Evolutionary conservation across 2,329 filamentous ascomycete genomes (phyloP), one percentile per base, ranked within the genome.

Genomic region (Sclerotinia trifoliorum): DNA sequence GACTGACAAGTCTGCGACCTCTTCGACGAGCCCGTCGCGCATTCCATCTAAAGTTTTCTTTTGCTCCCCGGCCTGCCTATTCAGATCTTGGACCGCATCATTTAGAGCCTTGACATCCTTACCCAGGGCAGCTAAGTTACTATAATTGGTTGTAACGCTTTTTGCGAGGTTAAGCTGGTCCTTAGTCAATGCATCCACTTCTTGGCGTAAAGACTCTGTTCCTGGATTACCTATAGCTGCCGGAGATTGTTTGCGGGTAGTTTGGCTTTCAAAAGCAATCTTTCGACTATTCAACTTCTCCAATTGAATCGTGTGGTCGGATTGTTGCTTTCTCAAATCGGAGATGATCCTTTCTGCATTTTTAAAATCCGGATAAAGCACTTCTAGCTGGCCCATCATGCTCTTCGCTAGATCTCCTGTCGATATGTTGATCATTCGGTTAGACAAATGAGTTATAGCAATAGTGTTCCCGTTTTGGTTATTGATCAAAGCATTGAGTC

Each of bases 301-400:
- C 26, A 57, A 7, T n/a, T 48, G 35, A 21, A 24, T 32, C 49
- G 17, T 48, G 17, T 65, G 52, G 0, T 57, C 42, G 11, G 26
- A 44, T 6, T 57, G 17, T n/a, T 29, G 24, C 21, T 44, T 52
- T 26, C 35, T 66, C 19, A 54, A 26, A 5, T 68, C 52, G 1
- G 11, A 26, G 29, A 66, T 21, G 3, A 26, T 26, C 7, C 6
- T 42, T 46, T 66, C 62, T 4, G 32, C 26, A 19, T 48, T 66
- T 48, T 55, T 51, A 7, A 68, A 17, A 58, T 60, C 44, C 6
- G 67, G 67, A 48, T 66, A 68, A 10, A 54, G 24, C 11, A 46
- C 44, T 54, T 68, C 67, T 13, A 66, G 35, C 19, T 68, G 67
- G 3, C 48, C 24, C 21, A 68, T 10, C 54, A 68, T 68, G 17